phyloP scores from a whole-genome alignment of 2,329 filamentous ascomycete species.

The Triangularia verruculosa region DNA sequence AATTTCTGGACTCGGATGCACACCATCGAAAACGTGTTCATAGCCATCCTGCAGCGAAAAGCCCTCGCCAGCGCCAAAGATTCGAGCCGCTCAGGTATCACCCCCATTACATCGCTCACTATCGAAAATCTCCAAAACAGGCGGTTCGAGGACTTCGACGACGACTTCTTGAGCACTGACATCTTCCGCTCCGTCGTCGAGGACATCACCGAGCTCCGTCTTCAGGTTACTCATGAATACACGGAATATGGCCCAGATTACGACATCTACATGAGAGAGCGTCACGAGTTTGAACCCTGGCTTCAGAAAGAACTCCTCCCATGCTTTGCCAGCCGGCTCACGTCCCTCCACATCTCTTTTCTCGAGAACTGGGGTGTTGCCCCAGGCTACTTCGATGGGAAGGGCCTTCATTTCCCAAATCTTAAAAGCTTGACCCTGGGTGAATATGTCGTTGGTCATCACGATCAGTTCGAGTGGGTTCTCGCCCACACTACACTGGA shows the following conservation, averaged over 20 bases:
- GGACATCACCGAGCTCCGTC: constrained; percentile 21
- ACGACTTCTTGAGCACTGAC: constrained; percentile 10
- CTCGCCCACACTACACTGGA: neutral
- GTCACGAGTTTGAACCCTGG: constrained; percentile 26
- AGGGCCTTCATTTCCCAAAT: constrained; percentile 22
- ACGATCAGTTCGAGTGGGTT: constrained; percentile 30
- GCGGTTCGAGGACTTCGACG: neutral
- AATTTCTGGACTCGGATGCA: neutral
- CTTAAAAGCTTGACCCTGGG: constrained; percentile 23
- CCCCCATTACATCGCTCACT: constrained; percentile 18
- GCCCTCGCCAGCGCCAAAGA: constrained; percentile 3
- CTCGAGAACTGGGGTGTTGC: constrained; percentile 23
- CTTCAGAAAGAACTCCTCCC: constrained; percentile 21
- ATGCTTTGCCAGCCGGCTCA: constrained; percentile 21
- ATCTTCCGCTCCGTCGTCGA: constrained; percentile 16
- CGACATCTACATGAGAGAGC: constrained; percentile 21
- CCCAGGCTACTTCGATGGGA: constrained; percentile 25
- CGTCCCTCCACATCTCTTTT: constrained; percentile 24
- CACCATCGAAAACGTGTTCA: constrained; percentile 19
- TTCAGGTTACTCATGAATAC: constrained; percentile 5
- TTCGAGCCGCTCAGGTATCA: neutral
- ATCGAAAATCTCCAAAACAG: constrained; percentile 26
- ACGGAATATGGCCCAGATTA: constrained; percentile 16
- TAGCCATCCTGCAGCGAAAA: constrained; percentile 17
- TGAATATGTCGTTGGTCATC: constrained; percentile 16